Evolutionary conservation across 106 monocot species (phyloP).

Genomic region (Ottelia alismoides): DNA sequence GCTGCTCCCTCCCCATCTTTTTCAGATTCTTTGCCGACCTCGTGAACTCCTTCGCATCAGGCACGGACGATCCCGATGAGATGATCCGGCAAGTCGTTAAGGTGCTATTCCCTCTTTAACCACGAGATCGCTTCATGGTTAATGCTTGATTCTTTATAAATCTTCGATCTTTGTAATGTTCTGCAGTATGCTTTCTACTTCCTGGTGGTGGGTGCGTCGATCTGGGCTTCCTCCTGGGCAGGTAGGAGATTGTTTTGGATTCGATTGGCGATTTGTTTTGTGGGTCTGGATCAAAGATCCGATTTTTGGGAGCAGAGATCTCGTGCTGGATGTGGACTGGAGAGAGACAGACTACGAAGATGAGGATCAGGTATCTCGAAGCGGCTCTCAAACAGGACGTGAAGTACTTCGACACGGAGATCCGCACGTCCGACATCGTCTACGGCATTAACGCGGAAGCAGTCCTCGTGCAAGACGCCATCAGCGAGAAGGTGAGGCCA

Average conservation of each 20-base stretch:
- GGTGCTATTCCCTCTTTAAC: conserved; percentile 2
- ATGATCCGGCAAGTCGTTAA: conserved; percentile 79
- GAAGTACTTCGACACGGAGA: conserved; percentile 23
- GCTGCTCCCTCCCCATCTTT: conserved; percentile 72
- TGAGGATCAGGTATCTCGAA: conserved; percentile 25
- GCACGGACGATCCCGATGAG: conserved; percentile 43
- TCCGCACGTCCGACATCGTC: conserved; percentile 19
- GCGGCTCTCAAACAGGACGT: conserved; percentile 34
- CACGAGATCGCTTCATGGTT: background rate
- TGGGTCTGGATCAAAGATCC: too few species aligned
- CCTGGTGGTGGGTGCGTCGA: conserved; percentile 15
- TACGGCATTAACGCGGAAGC: conserved; percentile 38
- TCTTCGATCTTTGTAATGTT: background rate
- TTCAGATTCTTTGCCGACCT: conserved; percentile 82
- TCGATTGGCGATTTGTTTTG: too few species aligned
- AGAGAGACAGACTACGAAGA: conserved; percentile 25
- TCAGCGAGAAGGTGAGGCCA: conserved; percentile 36
- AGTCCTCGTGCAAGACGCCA: conserved; percentile 32
- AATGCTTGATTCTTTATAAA: too few species aligned
- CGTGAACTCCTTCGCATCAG: conserved; percentile 77
- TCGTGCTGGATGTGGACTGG: conserved; percentile 35
- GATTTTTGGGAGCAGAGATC: too few species aligned
- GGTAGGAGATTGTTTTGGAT: background rate
- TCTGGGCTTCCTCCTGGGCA: conserved; percentile 16
- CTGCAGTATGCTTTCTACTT: conserved; percentile 16